phyloP scores from a whole-genome alignment of 2,329 filamentous ascomycete species.

The Botrytis elliptica region DNA sequence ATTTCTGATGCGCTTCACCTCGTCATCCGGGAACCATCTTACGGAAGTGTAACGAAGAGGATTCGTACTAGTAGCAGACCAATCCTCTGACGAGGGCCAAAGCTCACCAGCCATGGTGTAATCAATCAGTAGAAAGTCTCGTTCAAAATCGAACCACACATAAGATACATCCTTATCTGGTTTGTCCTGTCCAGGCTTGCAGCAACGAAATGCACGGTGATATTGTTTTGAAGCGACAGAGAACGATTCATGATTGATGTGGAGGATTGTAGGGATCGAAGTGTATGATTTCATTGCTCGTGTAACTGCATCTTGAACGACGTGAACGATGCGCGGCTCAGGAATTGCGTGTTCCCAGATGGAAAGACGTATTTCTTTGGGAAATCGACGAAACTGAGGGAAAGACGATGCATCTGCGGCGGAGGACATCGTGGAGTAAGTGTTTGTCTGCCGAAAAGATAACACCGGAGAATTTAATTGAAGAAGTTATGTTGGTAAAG shows the following conservation, averaged over 20 bases:
- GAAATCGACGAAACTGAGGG: not conserved
- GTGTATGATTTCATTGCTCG: not conserved
- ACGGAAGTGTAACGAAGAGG: not conserved
- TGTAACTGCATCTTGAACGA: not conserved
- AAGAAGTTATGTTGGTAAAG: not conserved
- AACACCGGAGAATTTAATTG: not conserved
- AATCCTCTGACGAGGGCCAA: not conserved
- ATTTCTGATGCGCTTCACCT: not conserved
- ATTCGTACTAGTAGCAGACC: not conserved
- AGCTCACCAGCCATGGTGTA: not conserved
- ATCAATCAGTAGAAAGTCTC: not conserved
- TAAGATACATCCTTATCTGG: not conserved
- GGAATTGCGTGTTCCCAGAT: not conserved
- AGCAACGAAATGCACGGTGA: not conserved
- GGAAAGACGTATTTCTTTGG: not conserved
- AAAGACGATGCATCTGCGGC: not conserved
- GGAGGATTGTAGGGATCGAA: not conserved
- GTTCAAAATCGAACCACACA: not conserved
- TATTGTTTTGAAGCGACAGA: not conserved
- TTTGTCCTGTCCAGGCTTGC: not conserved
- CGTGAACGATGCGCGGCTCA: not conserved
- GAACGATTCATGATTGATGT: not conserved
- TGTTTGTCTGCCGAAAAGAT: not conserved
- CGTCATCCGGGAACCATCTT: not conserved
- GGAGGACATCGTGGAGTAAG: not conserved